Conservation (phyloP, 345 rosid genomes). For the Acer negundo region DNA sequence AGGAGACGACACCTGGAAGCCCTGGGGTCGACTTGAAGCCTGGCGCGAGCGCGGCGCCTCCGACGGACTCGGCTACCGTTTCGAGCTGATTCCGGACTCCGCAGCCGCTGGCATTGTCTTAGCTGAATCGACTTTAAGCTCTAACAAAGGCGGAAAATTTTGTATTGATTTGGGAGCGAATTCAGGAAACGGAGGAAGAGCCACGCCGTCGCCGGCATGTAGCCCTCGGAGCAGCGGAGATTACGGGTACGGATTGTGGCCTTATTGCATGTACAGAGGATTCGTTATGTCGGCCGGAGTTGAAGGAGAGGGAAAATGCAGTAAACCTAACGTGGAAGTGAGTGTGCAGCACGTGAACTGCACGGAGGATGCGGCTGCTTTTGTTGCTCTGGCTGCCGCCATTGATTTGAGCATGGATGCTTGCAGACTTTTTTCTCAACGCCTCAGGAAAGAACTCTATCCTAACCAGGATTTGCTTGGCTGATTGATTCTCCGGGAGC, state of each 20-base stretch:
- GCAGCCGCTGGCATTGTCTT: conserved; percentile 67
- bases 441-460: conserved; percentile 81
- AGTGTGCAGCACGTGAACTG: conserved; percentile 93
- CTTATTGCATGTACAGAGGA: conserved; percentile 61
- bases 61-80: conserved; percentile 74
- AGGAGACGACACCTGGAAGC: conserved; percentile 80
- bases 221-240: conserved; percentile 88
- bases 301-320: conserved; percentile 84
- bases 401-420: conserved; percentile 94
- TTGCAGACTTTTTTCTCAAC: conserved; percentile 81
- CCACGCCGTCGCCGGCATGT: conserved; percentile 60
- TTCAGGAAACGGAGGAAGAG: conserved; percentile 38
- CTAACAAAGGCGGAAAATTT: conserved; percentile 76
- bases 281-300: conserved; percentile 89
- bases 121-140: conserved; percentile 67
- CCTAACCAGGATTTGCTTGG: conserved; percentile 44
- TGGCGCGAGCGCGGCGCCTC: conserved; percentile 88
- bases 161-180: conserved; percentile 51
- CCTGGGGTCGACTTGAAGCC: conserved; percentile 93
- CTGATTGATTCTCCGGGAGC: conserved; percentile 22
- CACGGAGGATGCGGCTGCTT: conserved; percentile 92
- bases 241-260: conserved; percentile 71
- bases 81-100: conserved; percentile 71
- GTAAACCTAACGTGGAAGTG: conserved; percentile 84
- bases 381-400: conserved; percentile 90